Evolutionary conservation across 768 basidiomycete species (phyloP).

Genomic region (Tulasnella sp.): DNA sequence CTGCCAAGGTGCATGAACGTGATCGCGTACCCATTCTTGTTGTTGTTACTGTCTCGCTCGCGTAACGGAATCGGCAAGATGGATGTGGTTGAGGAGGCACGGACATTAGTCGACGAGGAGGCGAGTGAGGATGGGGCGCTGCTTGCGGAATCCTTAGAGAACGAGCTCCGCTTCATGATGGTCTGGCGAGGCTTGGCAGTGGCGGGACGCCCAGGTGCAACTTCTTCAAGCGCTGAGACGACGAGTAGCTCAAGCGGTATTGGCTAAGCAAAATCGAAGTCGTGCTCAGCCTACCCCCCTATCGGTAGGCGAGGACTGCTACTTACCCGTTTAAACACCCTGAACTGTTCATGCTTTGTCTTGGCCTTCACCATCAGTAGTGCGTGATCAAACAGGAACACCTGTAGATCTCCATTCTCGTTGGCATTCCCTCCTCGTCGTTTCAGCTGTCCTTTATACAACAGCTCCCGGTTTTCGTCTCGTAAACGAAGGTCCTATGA

Average conservation of each 20-base stretch:
- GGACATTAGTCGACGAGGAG: slow-evolving; percentile 6
- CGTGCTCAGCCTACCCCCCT: background rate
- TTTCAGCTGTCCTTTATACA: slow-evolving; percentile 83
- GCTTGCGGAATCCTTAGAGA: background rate
- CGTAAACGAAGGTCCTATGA: slow-evolving; percentile 68
- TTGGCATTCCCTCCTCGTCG: slow-evolving; percentile 61
- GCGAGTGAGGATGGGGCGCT: background rate
- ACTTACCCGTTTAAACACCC: slow-evolving; percentile 85
- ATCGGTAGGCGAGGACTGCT: background rate
- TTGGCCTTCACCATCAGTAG: slow-evolving; percentile 91
- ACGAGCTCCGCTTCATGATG: slow-evolving; percentile 33
- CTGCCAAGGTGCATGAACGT: slow-evolving; percentile 91
- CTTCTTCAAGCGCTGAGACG: slow-evolving; percentile 67
- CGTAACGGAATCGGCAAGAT: slow-evolving; percentile 5
- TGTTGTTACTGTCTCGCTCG: slow-evolving; percentile 23
- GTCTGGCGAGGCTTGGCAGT: slow-evolving; percentile 24
- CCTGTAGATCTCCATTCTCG: slow-evolving; percentile 80
- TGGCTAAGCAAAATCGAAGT: slow-evolving; percentile 43
- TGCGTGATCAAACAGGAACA: slow-evolving; percentile 95
- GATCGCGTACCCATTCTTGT: slow-evolving; percentile 80
- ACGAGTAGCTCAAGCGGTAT: slow-evolving; percentile 90
- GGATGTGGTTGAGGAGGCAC: background rate
- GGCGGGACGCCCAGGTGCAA: slow-evolving; percentile 31
- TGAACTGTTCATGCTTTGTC: slow-evolving; percentile 82
- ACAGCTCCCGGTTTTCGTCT: slow-evolving; percentile 82